Evolutionary conservation across 371 early-diverging fungal genomes (phyloP), one percentile per base, ranked within the genome.

Genomic region (Nosema bombycis): DNA sequence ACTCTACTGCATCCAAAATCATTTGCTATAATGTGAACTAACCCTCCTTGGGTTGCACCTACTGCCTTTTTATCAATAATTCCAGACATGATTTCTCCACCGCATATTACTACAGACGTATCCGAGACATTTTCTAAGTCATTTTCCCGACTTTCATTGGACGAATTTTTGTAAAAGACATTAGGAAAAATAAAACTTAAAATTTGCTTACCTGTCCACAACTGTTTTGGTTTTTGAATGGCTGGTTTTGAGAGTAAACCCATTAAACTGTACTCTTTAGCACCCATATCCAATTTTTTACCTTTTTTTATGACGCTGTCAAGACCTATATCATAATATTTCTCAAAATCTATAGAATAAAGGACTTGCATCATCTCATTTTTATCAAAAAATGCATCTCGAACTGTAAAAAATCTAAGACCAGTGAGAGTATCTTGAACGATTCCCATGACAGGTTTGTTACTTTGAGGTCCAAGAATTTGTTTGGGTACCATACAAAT

Each of bases 341-440:
- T 94, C 90, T 92, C 93, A 93, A 91, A 84, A 36, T 79, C 72
- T 78, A 83, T 69, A 2, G 79, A 76, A 75, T 82, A 85, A 6
- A 83, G 33, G n/a, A 85, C 61, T 56, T 92, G 90, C 96, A 95
- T 95, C 65, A 95, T 91, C 82, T 94, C 86, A 82, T 92, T 93
- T 75, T 89, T 88, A n/a, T 88, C 85, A 87, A 94, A 96, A 84
- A 96, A 96, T 84, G 65, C 73, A 34, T 96, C 95, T 92, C 80
- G 83, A 54, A 90, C 88, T 4, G 96, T 92, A 58, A 96, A 84
- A 64, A 97, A 86, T 82, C 93, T 96, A 10, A 93, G 88, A 0
- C 94, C 93, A 1, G 98, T 96, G 79, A 99, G 93, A 88, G 96
- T 96, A 90, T 99, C 99, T 87, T 99, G 99, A 30, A 94, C 96